Evolutionary conservation across 73 alveolate genomes (phyloP).

Genomic region (Paramecium sexaurelia): DNA sequence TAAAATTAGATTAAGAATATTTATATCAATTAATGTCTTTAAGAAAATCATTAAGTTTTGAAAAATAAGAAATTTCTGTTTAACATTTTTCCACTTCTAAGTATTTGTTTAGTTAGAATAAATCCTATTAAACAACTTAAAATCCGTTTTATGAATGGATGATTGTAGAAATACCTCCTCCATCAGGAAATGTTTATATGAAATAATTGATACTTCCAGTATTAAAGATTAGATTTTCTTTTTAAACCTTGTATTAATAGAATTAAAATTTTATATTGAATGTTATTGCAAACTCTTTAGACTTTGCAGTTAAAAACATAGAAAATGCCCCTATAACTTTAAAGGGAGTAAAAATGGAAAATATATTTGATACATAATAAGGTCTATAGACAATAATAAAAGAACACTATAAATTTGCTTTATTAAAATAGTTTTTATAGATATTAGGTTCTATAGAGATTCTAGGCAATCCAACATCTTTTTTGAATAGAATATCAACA

Average conservation of each 20-base stretch:
- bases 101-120: neutral
- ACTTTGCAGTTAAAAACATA: constrained; percentile 78
- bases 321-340: constrained; percentile 87
- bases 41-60: neutral
- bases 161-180: neutral
- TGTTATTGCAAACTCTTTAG: constrained; percentile 72
- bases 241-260: neutral
- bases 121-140: neutral
- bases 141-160: constrained; percentile 53
- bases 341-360: constrained; percentile 70
- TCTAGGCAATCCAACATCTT: constrained; percentile 85
- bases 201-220: constrained; percentile 21
- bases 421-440: constrained; percentile 71
- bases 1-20: constrained; percentile 36
- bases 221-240: neutral
- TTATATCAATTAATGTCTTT: neutral
- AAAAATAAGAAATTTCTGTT: neutral
- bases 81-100: neutral
- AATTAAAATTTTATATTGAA: neutral
- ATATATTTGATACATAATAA: constrained; percentile 76
- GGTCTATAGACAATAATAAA: constrained; percentile 67
- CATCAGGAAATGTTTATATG: neutral
- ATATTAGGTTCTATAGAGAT: constrained; percentile 94
- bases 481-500: constrained; percentile 87
- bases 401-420: constrained; percentile 74